phyloP scores from a whole-genome alignment of 2,329 filamentous ascomycete species.

The Sarocladiaceae sp. region DNA sequence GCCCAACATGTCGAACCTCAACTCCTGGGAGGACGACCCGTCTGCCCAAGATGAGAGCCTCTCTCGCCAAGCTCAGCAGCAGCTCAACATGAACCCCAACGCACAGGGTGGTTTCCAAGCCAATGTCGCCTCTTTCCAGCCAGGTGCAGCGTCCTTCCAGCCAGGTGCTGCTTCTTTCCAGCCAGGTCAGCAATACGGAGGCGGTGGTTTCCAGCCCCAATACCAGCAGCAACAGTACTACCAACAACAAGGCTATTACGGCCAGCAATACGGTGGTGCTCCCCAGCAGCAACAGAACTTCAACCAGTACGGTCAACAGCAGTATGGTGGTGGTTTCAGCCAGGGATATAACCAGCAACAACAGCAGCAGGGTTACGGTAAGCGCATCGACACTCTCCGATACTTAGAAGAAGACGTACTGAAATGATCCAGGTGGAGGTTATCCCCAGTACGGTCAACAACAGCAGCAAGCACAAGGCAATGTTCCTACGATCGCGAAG shows the following conservation, averaged over 20 bases:
- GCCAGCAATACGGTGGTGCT: conserved; percentile 44
- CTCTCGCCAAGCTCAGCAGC: conserved; percentile 70
- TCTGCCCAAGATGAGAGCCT: conserved; percentile 74
- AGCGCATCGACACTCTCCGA: not conserved
- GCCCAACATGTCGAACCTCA: conserved; percentile 74
- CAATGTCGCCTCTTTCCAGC: conserved; percentile 54
- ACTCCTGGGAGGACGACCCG: conserved; percentile 92
- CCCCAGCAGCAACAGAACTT: conserved; percentile 24
- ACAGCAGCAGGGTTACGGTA: conserved; percentile 40
- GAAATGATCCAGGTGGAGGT: no score
- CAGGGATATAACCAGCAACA: conserved; percentile 37
- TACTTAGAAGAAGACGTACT: no score
- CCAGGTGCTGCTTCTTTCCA: conserved; percentile 68
- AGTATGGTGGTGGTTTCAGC: conserved; percentile 47
- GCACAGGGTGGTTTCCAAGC: conserved; percentile 33
- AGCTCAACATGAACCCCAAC: conserved; percentile 66
- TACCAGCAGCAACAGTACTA: conserved; percentile 49
- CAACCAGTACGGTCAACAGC: conserved; percentile 37
- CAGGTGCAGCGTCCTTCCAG: conserved; percentile 66
- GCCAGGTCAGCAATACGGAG: conserved; percentile 63
- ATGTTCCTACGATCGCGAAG: conserved; percentile 28
- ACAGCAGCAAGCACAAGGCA: conserved; percentile 18
- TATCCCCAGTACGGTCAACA: conserved; percentile 51
- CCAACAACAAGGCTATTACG: conserved; percentile 53
- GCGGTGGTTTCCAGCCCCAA: conserved; percentile 47